Evolutionary conservation across 2,329 filamentous ascomycete genomes (phyloP), one percentile per base, ranked within the genome.

Genomic region (Paecilomyces formosus): DNA sequence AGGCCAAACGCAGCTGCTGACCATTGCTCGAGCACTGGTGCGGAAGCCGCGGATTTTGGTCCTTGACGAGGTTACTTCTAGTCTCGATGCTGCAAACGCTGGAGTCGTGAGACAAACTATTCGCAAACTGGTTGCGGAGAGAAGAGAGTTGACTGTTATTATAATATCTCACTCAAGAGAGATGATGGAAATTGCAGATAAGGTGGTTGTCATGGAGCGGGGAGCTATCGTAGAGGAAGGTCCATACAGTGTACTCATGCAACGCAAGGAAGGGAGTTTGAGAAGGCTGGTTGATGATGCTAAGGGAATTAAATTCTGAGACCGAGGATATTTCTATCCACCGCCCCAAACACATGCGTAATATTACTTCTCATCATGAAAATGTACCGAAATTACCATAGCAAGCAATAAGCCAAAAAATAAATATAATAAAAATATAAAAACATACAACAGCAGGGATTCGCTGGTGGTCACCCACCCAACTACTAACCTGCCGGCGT

Each of bases 31-130:
- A 1, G 91, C 92, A 0, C 77, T 97, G 0, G 81, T 89, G 0
- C 82, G 90, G 0, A 78, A 81, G 13, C 92, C 92, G 0, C 80
- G 82, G 49, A 78, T 97, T 1, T 75, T 97, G 15, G 82, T 97
- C 1, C 76, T 97, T 1, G 93, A 97, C 66, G 92, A 97, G 74
- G 90, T 92, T 0, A 97, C 92, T 0, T 89, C 86, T 26, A 88
- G 88, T 0, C 78, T 97, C 0, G 92, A 97, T 67, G 79, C 81
- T 0, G 83, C 87, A 64, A 87, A 82, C 45, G 86, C 89, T 0
- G 80, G 80, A 2, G 74, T 81, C 1, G 82, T 97, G 3, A 79
- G 88, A 12, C 74, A 81, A 8, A 87, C 87, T 0, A 79, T 96
- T 49, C 72, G 72, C 35, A 68, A 68, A 0, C 73, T 94, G 1